Evolutionary conservation across 495 filamentous ascomycete genomes (phyloP).

Genomic region (Aspergillus cristatus): DNA sequence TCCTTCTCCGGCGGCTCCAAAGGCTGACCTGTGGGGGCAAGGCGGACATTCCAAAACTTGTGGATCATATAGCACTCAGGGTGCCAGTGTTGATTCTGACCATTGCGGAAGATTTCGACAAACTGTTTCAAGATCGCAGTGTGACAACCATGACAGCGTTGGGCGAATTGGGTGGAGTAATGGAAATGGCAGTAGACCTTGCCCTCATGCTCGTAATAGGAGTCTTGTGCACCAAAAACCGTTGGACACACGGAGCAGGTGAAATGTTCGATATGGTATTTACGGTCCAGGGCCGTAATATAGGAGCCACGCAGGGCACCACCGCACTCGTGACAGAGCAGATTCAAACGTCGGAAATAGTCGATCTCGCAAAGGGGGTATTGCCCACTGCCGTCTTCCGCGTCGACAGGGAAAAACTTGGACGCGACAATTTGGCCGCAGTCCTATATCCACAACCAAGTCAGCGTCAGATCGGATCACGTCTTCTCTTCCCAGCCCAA

Average conservation of each 20-base stretch:
- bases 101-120: conserved; percentile 96
- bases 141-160: conserved; percentile 92
- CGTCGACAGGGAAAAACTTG: conserved; percentile 96
- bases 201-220: conserved; percentile 96
- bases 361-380: conserved; percentile 97
- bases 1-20: conserved; percentile 40
- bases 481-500: no score
- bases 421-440: conserved; percentile 94
- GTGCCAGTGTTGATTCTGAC: conserved; percentile 98
- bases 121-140: conserved; percentile 99
- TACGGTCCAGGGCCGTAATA: conserved; percentile 93
- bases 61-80: conserved; percentile 99
- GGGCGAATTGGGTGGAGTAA: conserved; percentile 95
- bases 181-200: conserved; percentile 98
- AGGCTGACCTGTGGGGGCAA: conserved; percentile 50
- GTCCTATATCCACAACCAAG: conserved; percentile 54
- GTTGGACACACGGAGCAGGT: conserved; percentile 96
- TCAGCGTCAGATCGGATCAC: no score
- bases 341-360: conserved; percentile 87
- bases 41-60: conserved; percentile 98
- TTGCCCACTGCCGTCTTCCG: conserved; percentile 73
- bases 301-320: conserved; percentile 94
- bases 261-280: conserved; percentile 99
- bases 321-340: conserved; percentile 86
- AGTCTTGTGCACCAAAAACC: conserved; percentile 94